Evolutionary conservation across 345 rosid species (phyloP).

Genomic region (Balakata baccata): DNA sequence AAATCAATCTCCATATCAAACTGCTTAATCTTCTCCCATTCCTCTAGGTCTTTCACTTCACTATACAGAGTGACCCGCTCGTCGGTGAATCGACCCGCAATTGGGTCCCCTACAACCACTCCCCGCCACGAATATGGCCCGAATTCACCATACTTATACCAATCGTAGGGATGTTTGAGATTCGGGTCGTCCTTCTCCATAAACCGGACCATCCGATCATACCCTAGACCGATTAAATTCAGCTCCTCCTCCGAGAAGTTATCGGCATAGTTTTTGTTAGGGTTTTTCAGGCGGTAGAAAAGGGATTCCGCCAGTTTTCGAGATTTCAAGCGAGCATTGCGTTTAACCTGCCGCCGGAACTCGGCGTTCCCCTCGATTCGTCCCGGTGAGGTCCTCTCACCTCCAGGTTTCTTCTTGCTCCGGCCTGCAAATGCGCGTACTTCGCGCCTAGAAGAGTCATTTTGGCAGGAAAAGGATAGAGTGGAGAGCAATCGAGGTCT

Average conservation of each 20-base stretch:
- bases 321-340: conserved; percentile 42
- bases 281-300: conserved; percentile 62
- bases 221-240: conserved; percentile 75
- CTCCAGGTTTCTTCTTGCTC: conserved; percentile 61
- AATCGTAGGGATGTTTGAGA: conserved; percentile 75
- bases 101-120: conserved; percentile 83
- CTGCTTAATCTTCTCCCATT: conserved; percentile 84
- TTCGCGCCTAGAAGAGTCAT: conserved; percentile 32
- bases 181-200: conserved; percentile 90
- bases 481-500: conserved; percentile 17
- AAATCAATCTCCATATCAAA: conserved; percentile 79
- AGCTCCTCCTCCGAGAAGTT: conserved; percentile 82
- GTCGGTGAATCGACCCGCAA: conserved; percentile 73
- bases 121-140: conserved; percentile 98
- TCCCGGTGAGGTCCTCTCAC: conserved; percentile 21
- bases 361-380: conserved; percentile 55
- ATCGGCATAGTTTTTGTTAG: conserved; percentile 59
- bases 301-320: conserved; percentile 55
- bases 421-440: conserved; percentile 68
- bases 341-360: conserved; percentile 45
- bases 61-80: conserved; percentile 68
- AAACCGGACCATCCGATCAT: conserved; percentile 85
- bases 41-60: conserved; percentile 67
- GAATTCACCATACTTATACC: conserved; percentile 91
- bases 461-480: conserved; percentile 22